These are phyloP conservation scores for Penicillium sumatraense DNA, from an alignment of 2,329 filamentous ascomycete species.

Conservation along the genomic window DNA sequence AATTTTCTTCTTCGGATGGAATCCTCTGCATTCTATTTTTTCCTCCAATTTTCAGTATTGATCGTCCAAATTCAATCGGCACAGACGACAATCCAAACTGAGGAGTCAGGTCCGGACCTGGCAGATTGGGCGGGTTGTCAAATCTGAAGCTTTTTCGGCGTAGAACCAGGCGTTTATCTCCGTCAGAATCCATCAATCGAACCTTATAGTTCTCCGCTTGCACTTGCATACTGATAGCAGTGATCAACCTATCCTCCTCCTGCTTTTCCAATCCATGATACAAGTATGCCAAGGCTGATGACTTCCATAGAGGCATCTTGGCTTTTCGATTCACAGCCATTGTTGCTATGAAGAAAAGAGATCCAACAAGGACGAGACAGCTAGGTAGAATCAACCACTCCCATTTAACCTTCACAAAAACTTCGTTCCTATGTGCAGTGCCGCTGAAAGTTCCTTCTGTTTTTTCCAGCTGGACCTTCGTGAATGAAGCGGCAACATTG, in stretches of 20 bases:
- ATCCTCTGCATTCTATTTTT: too few relatives aligned
- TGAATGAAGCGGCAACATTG: background rate
- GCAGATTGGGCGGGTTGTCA: background rate
- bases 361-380: background rate
- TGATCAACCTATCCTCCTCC: background rate
- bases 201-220: too few relatives aligned
- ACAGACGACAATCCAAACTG: background rate
- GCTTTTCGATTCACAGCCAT: background rate
- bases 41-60: too few relatives aligned
- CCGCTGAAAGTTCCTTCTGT: background rate
- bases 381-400: background rate
- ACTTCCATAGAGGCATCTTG: slow-evolving; percentile 7
- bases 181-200: slow-evolving; percentile 4
- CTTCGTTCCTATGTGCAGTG: background rate
- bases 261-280: slow-evolving; percentile 5
- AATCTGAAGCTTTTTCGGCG: background rate
- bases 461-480: background rate
- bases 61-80: too few relatives aligned
- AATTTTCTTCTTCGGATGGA: too few relatives aligned
- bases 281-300: slow-evolving; percentile 3
- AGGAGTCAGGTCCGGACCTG: background rate
- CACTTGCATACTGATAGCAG: too few relatives aligned
- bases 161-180: background rate
- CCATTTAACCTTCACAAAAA: slow-evolving; percentile 8
- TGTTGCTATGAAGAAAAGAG: background rate